Percentiles rank a stretch among this genome's conserved stretches.
Evolutionary conservation across 2,329 filamentous ascomycete genomes (phyloP).

Genomic region (Fusarium ramigenum): DNA sequence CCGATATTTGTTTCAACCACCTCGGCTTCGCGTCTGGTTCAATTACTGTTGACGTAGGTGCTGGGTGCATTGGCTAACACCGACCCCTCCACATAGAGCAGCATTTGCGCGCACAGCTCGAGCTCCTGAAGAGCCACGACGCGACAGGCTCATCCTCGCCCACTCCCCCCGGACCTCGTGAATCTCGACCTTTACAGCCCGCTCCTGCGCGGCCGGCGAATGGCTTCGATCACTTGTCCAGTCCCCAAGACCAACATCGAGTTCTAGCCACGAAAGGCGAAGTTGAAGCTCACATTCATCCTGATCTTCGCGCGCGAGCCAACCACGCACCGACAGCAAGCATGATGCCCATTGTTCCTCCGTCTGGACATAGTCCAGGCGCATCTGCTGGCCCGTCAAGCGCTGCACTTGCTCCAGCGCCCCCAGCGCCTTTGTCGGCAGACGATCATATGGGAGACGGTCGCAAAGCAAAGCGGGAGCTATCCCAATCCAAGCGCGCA

Average conservation of each 20-base stretch:
- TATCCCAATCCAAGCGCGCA: constrained; percentile 95
- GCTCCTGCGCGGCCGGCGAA: constrained; percentile 50
- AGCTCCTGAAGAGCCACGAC: constrained; percentile 55
- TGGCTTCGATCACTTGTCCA: constrained; percentile 56
- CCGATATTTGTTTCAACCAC: constrained; percentile 15
- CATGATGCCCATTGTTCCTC: constrained; percentile 53
- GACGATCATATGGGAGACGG: constrained; percentile 57
- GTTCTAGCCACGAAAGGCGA: constrained; percentile 49
- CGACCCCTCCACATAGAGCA: constrained; percentile 47
- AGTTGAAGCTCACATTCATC: constrained; percentile 59
- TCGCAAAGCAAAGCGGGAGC: constrained; percentile 85
- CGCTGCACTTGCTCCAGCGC: constrained; percentile 46
- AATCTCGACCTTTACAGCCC: constrained; percentile 45
- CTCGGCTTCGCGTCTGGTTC: constrained; percentile 16
- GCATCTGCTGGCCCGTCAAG: constrained; percentile 41
- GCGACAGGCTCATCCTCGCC: constrained; percentile 46
- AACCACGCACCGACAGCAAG: constrained; percentile 44
- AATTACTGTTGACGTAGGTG: constrained; percentile 32
- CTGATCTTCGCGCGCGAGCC: constrained; percentile 54
- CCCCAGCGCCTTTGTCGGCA: constrained; percentile 39
- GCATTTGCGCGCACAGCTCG: constrained; percentile 56
- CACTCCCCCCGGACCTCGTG: constrained; percentile 41
- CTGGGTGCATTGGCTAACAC: constrained; percentile 39
- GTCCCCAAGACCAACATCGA: constrained; percentile 48
- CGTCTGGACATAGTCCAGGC: constrained; percentile 46